These are phyloP conservation scores for Mortierella sp. DNA, from an alignment of 371 early-diverging fungal species.

Conservation along the genomic window DNA sequence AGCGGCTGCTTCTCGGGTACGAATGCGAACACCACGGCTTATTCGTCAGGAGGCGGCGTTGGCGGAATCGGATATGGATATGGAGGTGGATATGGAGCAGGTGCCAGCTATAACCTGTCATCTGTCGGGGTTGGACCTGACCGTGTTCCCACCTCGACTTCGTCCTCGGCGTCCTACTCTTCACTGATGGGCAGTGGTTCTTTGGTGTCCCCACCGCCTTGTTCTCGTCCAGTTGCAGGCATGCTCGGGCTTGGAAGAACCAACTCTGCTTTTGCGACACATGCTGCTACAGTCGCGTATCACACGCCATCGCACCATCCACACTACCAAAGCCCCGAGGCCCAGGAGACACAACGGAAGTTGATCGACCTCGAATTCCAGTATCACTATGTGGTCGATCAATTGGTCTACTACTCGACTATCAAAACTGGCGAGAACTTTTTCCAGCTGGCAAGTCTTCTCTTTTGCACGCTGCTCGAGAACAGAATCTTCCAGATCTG, in stretches of 20 bases:
- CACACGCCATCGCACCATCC: conserved; percentile 29
- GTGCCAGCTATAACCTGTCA: conserved; percentile 7
- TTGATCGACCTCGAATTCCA: conserved; percentile 65
- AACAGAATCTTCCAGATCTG: conserved; percentile 54
- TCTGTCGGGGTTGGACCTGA: conserved; percentile 39
- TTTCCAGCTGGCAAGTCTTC: conserved; percentile 69
- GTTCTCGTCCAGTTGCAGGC: conserved; percentile 35
- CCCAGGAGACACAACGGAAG: conserved; percentile 55
- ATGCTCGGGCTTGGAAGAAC: conserved; percentile 36
- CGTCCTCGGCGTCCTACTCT: neutral
- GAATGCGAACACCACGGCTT: neutral
- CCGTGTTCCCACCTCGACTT: conserved; percentile 8
- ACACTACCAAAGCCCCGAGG: conserved; percentile 29
- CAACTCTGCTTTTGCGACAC: conserved; percentile 6
- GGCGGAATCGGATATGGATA: neutral
- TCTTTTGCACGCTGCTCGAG: conserved; percentile 58
- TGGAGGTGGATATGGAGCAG: neutral
- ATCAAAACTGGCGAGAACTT: conserved; percentile 74
- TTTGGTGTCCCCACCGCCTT: conserved; percentile 6
- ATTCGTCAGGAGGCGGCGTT: neutral
- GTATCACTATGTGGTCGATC: conserved; percentile 76
- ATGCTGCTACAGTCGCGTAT: neutral
- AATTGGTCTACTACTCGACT: conserved; percentile 74
- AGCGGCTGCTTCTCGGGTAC: conserved; percentile 22
- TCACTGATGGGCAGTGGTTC: neutral